phyloP scores from a whole-genome alignment of 148 eudicot genomes.

The Hydrangea macrophylla region DNA sequence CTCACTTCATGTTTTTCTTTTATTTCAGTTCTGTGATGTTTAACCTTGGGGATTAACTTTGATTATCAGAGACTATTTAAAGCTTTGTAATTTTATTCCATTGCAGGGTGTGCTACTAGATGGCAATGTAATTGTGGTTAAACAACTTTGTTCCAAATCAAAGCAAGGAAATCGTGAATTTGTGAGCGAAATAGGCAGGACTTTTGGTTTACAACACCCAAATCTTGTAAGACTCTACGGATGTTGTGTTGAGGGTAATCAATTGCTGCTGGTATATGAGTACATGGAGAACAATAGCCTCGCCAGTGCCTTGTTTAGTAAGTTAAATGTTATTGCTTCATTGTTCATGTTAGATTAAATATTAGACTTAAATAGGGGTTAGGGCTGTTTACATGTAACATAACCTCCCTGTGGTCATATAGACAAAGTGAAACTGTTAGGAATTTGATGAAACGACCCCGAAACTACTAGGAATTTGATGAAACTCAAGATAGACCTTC shows the following conservation, averaged over 20 bases:
- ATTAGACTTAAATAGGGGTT: too few relatives aligned
- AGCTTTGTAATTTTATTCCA: background rate
- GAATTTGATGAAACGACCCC: too few relatives aligned
- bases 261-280: too few relatives aligned
- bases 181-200: constrained; percentile 48
- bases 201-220: constrained; percentile 40
- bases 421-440: too few relatives aligned
- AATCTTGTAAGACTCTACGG: constrained; percentile 49
- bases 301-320: too few relatives aligned
- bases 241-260: constrained; percentile 47
- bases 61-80: background rate
- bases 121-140: constrained; percentile 44
- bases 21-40: background rate
- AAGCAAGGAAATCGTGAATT: constrained; percentile 45
- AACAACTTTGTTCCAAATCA: constrained; percentile 46
- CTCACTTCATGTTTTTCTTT: background rate
- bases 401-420: too few relatives aligned
- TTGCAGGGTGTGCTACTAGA: constrained; percentile 41
- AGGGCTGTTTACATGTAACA: too few relatives aligned
- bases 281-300: too few relatives aligned
- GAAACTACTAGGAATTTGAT: too few relatives aligned
- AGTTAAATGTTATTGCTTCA: too few relatives aligned
- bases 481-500: too few relatives aligned
- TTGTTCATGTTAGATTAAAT: too few relatives aligned
- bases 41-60: background rate